Base-by-base conservation (phyloP, 768 basidiomycete genomes). In the Amanita pseudoporphyria region DNA sequence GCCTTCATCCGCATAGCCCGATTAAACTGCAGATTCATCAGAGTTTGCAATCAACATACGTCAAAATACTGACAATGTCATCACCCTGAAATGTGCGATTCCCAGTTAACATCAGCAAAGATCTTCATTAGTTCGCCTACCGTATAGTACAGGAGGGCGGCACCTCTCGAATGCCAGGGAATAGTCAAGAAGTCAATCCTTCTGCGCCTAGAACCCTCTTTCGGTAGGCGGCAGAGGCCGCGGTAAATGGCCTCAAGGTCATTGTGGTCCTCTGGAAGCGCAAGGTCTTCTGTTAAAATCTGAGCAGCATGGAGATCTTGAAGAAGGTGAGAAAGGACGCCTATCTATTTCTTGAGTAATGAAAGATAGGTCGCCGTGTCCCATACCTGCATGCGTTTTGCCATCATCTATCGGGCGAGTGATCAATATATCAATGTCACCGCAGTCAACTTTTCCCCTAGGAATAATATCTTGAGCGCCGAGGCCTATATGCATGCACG, bases 381-480 rank as follows among this genome's bases (percentile, higher is more conserved):
- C 52, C 67, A 46, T 57, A 81, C 91, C 87, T 46, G 69, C 66
- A 60, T 95, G 92, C 0, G 82, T 86, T 52, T 67, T 72, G 0
- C 87, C 88, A 56, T 94, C 90, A 2, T 71, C 64, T 1, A 78
- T 72, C 18, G 79, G 73, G 4, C 91, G 79, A 2, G 89, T 90
- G 54, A 97, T 81, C 49, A 96, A 63, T 41, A 96, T 81, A 62
- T 97, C 93, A 51, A 97, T 88, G 61, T 96, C 94, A 2, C 94
- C 94, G 50, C 88, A 93, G 47, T 82, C 81, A 1, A 73, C 66
- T 62, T 87, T 85, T 4, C 91, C 89, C 52, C 91, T 88, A 53
- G n/a, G 45, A 39, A 35, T 39, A 30, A 36, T 52, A 51, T 36
- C 42, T 16, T 33, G 21, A 39, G 44, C 26, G n/a, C 44, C 9